Evolutionary conservation across 257 asterid genomes (phyloP).

Genomic region (Ballota nigra): DNA sequence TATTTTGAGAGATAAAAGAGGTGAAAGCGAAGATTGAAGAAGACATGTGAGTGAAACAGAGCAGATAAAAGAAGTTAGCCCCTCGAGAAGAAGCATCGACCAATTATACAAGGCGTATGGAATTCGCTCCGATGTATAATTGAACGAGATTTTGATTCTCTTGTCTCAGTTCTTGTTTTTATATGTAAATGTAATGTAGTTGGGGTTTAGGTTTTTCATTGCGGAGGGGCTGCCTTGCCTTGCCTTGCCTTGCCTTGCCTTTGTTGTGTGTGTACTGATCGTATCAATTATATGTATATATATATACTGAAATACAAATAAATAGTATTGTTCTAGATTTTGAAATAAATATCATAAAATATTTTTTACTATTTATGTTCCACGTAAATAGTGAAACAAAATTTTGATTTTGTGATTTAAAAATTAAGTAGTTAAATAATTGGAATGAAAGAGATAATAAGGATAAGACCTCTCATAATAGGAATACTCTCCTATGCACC

Average conservation of each 20-base stretch:
- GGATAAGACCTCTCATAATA: too few relatives aligned
- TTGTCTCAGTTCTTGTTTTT: background rate
- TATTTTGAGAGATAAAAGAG: constrained; percentile 21
- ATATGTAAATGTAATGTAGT: too few relatives aligned
- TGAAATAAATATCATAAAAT: too few relatives aligned
- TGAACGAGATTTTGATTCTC: constrained; percentile 5
- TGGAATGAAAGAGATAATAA: too few relatives aligned
- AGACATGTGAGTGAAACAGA: constrained; percentile 64
- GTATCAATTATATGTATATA: background rate
- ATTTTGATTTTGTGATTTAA: too few relatives aligned
- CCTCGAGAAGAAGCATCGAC: constrained; percentile 49
- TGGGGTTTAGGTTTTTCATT: constrained; percentile 43
- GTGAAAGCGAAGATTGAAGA: constrained; percentile 36
- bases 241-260: background rate
- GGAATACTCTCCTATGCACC: too few relatives aligned
- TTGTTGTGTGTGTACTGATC: background rate
- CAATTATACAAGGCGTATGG: constrained; percentile 14
- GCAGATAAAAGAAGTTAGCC: constrained; percentile 26
- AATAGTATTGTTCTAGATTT: too few relatives aligned
- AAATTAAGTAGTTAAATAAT: too few relatives aligned
- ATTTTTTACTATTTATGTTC: too few relatives aligned
- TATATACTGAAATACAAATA: too few relatives aligned
- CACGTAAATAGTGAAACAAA: too few relatives aligned
- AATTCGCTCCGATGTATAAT: background rate
- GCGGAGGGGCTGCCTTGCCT: background rate